phyloP scores from a whole-genome alignment of 1,284 basidiomycete genomes.

The Sphaerobolus stellatus region DNA sequence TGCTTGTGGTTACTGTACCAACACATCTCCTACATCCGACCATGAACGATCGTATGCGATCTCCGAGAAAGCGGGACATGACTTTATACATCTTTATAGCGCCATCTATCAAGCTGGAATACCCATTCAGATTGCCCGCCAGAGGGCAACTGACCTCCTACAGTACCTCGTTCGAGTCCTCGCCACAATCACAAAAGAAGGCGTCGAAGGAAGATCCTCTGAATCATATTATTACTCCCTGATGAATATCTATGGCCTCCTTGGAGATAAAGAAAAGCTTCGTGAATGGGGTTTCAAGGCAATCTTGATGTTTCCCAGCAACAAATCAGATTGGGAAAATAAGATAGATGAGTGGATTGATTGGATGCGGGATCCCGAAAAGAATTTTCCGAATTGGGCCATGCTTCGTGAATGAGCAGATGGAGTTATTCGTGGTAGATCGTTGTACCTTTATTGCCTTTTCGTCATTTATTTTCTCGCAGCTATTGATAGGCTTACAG shows the following conservation, averaged over 20 bases:
- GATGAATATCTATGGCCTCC: not conserved
- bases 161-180: not conserved
- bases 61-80: not conserved
- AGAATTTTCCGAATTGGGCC: not conserved
- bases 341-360: not conserved
- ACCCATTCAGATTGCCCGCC: not conserved
- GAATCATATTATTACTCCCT: not conserved
- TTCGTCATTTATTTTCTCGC: too few species aligned
- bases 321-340: not conserved
- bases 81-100: not conserved
- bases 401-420: too few species aligned
- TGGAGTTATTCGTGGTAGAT: too few species aligned
- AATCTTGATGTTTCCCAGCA: not conserved
- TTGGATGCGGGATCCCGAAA: not conserved
- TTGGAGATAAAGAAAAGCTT: not conserved
- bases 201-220: not conserved
- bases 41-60: not conserved
- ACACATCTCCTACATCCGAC: not conserved
- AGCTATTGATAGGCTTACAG: too few species aligned
- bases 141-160: not conserved
- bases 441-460: too few species aligned
- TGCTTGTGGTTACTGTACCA: constrained; percentile 34
- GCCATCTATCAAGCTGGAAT: not conserved
- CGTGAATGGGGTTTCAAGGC: not conserved
- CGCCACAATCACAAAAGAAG: not conserved